Base-by-base conservation (phyloP, 139 green algal genomes). In the Asterochloris erici region DNA sequence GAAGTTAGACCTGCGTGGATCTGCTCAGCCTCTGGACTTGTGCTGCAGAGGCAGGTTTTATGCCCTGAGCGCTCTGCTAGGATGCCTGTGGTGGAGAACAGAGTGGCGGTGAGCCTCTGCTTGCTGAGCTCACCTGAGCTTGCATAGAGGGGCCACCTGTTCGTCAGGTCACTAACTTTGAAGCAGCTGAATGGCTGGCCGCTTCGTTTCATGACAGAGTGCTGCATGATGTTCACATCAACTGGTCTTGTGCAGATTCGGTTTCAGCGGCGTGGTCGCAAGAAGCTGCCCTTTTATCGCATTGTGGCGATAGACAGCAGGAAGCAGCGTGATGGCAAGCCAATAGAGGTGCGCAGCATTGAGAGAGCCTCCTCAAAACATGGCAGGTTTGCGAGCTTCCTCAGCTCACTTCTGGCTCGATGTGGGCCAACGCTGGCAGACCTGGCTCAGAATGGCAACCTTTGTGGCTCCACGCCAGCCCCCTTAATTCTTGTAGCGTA, bases 231-330 rank as follows among this genome's bases (percentile, higher is more conserved):
- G 19, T 61, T 17, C n/a, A 63, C 28, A 19, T 6, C 14, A 1
- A 6, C 61, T 68, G 74, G 13, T 16, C 24, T 60, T 1, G 14
- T 60, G 28, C 88, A 92, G 90, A 92, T 98, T 61, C 94, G 96
- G 23, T 98, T 98, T 87, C 93, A 94, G 70, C 91, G 95, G 6
- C 91, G 95, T 81, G 96, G 96, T 15, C 88, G 96, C 73, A 98
- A 97, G 85, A 96, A 96, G 87, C 62, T 89, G 78, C 90, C 93
- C 4, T 97, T 97, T 86, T 98, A 96, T 90, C 88, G 96, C 9
- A 88, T 98, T 79, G 90, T 98, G 27, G 96, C 95, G 13, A 94
- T 98, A 78, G 95, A 98, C 88, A 95, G 88, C 73, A 89, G 91
- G 66, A 85, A 93, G 47, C 86, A 93, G 26, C 86, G 96, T 24